Base-by-base conservation (phyloP, 345 rosid genomes). In the Turnera subulata region DNA sequence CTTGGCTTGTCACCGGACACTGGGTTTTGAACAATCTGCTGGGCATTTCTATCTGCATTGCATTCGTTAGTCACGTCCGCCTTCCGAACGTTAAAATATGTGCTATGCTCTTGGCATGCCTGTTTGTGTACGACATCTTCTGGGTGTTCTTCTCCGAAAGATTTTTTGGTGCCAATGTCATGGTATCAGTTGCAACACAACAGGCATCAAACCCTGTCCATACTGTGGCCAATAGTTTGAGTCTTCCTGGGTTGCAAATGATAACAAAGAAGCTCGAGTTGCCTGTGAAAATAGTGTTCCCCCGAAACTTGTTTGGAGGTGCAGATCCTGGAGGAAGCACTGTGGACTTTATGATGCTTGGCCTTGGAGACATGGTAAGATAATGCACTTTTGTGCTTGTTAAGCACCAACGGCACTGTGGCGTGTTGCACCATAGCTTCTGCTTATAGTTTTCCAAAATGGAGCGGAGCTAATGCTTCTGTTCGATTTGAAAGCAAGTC, bases 101-200 rank as follows among this genome's bases (percentile, higher is more conserved):
- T 35, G 87, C 97, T 5, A 82, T 87, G 79, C 96, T 93, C 17
- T 86, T 93, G 2, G 79, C 69, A 33, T 89, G 97, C 62, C 75
- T 93, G 72, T 93, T 93, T 51, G 85, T 89, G 18, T 89, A 93
- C 56, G 99, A 93, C 75, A 89, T 93, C 50, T 93, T 93, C 74
- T 93, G 99, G 99, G 99, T 93, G 60, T 93, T 93, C 84, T 93
- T 82, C 80, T 89, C 99, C 17, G 97, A 93, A 80, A 89, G 90
- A 67, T 82, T 87, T 76, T 93, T 93, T 72, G 99, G 99, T 66
- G 96, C 92, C 62, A 93, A 89, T 49, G 99, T 93, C 61, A 93
- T 93, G 99, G 97, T 93, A n/a, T 79, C 97, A 0, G 99, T 93
- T 50, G 99, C 97, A 53, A 93, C 96, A 20, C 94, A 89, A 53